Evolutionary conservation across 345 rosid species (phyloP).

Genomic region (Populus simonii): DNA sequence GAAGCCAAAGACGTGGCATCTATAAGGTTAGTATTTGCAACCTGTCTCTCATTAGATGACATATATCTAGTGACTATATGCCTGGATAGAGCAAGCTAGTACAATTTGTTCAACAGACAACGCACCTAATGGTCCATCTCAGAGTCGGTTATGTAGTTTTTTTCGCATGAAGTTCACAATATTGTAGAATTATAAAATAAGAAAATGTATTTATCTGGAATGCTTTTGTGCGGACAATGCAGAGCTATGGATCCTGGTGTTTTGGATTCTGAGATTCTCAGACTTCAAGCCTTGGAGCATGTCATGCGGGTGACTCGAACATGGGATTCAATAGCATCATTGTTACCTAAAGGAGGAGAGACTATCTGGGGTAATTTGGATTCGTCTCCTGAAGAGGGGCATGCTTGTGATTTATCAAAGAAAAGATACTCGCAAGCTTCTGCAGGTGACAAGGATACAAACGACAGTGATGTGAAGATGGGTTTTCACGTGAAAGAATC

Average conservation of each 20-base stretch:
- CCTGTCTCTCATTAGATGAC: not conserved
- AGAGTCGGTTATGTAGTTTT: not conserved
- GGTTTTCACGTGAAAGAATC: slow-evolving; percentile 36
- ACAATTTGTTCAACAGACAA: not conserved
- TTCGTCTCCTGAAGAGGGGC: slow-evolving; percentile 57
- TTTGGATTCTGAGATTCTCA: slow-evolving; percentile 47
- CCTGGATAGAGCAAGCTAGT: no score
- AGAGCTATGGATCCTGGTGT: slow-evolving; percentile 59
- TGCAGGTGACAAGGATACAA: slow-evolving; percentile 24
- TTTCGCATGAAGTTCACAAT: not conserved
- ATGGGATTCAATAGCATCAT: slow-evolving; percentile 65
- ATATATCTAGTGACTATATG: not conserved
- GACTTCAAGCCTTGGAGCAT: slow-evolving; percentile 59
- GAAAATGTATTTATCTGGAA: slow-evolving; percentile 7
- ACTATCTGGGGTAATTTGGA: slow-evolving; percentile 68
- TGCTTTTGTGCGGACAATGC: slow-evolving; percentile 10
- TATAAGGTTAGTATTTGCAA: slow-evolving; percentile 40
- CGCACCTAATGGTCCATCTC: no score
- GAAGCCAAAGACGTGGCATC: slow-evolving; percentile 58
- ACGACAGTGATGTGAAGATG: slow-evolving; percentile 26
- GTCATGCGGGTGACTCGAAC: slow-evolving; percentile 58
- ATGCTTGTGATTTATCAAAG: slow-evolving; percentile 35
- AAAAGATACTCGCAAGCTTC: slow-evolving; percentile 24
- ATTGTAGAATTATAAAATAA: no score
- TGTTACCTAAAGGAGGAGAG: slow-evolving; percentile 83